Base-by-base conservation (phyloP, 2,329 filamentous ascomycete species). In the Eurotiales sp. region DNA sequence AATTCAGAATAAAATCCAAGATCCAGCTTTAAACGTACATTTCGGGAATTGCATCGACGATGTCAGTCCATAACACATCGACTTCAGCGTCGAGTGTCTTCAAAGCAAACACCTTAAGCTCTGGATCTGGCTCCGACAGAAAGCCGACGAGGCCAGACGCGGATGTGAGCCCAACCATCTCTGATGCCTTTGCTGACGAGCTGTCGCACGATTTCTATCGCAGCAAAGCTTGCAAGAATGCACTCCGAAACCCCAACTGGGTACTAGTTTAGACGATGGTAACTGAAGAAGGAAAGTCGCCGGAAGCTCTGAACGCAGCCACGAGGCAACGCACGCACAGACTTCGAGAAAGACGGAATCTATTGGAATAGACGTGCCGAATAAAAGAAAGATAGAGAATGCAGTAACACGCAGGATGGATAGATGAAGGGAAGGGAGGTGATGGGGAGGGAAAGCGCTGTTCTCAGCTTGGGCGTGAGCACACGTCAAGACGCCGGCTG, bases 1-100 rank as follows among this genome's bases (percentile, higher is more conserved):
- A n/a, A n/a, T n/a, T n/a, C n/a, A n/a, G n/a, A n/a, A n/a, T n/a
- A n/a, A n/a, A n/a, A n/a, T n/a, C n/a, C n/a, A n/a, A n/a, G 8
- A 39, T 8, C 37, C 21, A 15, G 44, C n/a, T 43, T 23, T 27
- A 44, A 22, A 73, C 84, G 73, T 81, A 96, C 92, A 99, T 96
- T 74, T 96, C 86, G 66, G 87, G 90, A 65, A 99, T 83, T 54
- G 90, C 87, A 52, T 87, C 89, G 48, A 93, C 92, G 58, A 99
- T 91, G 74, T 99, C 93, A 56, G 91, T 95, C 93, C 93, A 99
- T 61, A 99, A 84, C 58, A 92, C 87, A 72, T 97, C 91, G 64
- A 99, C 95, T 67, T 97, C 88, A 63, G 93, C 88, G 74, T 99
- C 96, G 65, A 99, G 83, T 60, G 89, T 91, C 76, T 96, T 88